Evolutionary conservation across 2,329 filamentous ascomycete species (phyloP).

Genomic region (Sporothrix pseudoabietina): DNA sequence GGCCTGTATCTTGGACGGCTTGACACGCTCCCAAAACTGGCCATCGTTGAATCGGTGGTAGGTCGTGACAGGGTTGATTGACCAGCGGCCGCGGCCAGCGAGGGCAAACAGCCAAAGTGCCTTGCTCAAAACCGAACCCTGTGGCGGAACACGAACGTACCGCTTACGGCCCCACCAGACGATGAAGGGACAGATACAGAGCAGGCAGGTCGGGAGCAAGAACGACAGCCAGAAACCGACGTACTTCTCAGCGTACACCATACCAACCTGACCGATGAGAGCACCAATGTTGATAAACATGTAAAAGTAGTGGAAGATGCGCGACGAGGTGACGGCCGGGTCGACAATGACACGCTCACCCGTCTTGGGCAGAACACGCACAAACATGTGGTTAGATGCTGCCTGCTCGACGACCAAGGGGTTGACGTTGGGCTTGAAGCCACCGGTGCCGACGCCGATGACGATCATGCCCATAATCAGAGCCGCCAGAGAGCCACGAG

Average conservation of each 20-base stretch:
- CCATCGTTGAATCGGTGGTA: conserved; percentile 31
- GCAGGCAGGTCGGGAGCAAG: conserved; percentile 60
- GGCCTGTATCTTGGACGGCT: conserved; percentile 31
- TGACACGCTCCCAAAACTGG: conserved; percentile 34
- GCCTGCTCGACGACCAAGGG: conserved; percentile 69
- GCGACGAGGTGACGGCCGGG: conserved; percentile 61
- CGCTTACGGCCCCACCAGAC: conserved; percentile 53
- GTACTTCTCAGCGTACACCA: conserved; percentile 66
- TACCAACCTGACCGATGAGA: conserved; percentile 55
- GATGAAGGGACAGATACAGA: conserved; percentile 58
- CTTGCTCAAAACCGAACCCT: conserved; percentile 62
- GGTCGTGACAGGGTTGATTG: conserved; percentile 27
- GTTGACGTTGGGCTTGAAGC: conserved; percentile 71
- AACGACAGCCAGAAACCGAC: conserved; percentile 66
- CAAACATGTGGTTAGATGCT: conserved; percentile 55
- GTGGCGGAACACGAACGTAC: conserved; percentile 57
- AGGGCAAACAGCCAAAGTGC: conserved; percentile 51
- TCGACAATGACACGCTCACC: conserved; percentile 68
- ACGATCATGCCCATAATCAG: conserved; percentile 62
- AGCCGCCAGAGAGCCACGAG: conserved; percentile 55
- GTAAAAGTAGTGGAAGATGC: conserved; percentile 72
- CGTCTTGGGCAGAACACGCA: conserved; percentile 51
- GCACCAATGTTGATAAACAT: conserved; percentile 62
- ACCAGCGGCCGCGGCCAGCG: conserved; percentile 32
- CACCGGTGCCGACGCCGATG: conserved; percentile 66